Base-by-base conservation (phyloP, 2,329 filamentous ascomycete genomes). In the Hypoxylon sp. region DNA sequence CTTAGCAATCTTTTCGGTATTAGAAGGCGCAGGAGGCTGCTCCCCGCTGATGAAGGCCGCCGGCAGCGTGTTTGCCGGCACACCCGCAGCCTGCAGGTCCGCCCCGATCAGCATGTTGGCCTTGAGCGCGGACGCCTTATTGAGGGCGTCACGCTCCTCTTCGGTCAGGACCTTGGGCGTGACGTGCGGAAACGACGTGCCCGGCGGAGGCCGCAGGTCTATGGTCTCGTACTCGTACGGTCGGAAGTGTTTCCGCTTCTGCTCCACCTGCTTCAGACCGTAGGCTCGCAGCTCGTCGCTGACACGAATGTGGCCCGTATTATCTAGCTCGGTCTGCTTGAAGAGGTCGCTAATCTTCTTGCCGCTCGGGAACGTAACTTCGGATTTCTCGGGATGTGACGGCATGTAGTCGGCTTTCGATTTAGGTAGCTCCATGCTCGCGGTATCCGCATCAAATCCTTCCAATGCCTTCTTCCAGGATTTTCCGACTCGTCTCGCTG, bases 341-440 rank as follows among this genome's bases (percentile, higher is more conserved):
- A 57, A 19, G 15, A 62, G 39, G 17, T 62, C 59, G 26, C 54
- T 15, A 17, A 56, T 46, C 1, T 30, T 3, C 10, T 19, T 58
- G 5, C 59, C 56, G 10, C 51, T 54, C 2, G 2, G 15, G 24
- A 64, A 57, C 54, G 5, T 54, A 48, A 64, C 65, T 17, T 46
- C 56, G 11, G 65, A 60, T 22, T 34, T 22, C 19, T 47, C 51
- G 7, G 65, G 62, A 11, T 48, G 56, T 43, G 61, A 51, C 19
- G 56, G 20, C 7, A 50, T 47, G 20, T 66, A 68, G 13, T 62
- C 49, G 37, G 56, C 61, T n/a, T 61, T 28, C 2, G 59, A 44
- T 1, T 30, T 32, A 3, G 57, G 55, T 22, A 63, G 2, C 8
- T 41, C 20, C 13, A 13, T 6, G 1, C 17, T 19, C n/a, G 34